These are phyloP conservation scores for Xerocomellus chrysenteron DNA, from an alignment of 768 basidiomycete species.

Conservation along the genomic window DNA sequence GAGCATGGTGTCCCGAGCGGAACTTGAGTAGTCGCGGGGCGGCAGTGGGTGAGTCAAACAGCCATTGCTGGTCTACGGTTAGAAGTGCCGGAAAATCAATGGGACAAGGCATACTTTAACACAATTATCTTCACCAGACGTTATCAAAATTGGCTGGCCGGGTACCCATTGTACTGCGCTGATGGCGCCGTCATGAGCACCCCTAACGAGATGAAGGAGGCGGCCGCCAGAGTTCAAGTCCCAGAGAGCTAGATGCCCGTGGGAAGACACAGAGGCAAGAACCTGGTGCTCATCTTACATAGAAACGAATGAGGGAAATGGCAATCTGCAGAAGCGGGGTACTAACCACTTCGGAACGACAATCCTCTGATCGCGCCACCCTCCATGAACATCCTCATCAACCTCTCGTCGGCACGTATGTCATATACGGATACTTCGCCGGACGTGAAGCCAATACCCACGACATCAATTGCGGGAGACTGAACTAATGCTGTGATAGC, in stretches of 20 bases:
- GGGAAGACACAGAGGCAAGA: slow-evolving; percentile 82
- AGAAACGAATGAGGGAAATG: slow-evolving; percentile 1
- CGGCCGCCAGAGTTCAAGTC: slow-evolving; percentile 83
- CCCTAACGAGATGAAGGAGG: slow-evolving; percentile 79
- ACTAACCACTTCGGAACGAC: slow-evolving; percentile 82
- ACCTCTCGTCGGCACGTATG: slow-evolving; percentile 82
- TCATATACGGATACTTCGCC: slow-evolving; percentile 91
- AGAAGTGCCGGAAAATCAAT: neutral
- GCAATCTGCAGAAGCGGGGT: slow-evolving; percentile 8
- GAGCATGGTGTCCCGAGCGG: slow-evolving; percentile 87
- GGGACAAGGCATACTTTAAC: slow-evolving; percentile 64
- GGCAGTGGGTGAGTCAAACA: slow-evolving; percentile 88
- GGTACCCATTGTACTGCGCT: slow-evolving; percentile 88
- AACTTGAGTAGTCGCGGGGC: slow-evolving; percentile 88
- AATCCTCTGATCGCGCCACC: slow-evolving; percentile 75
- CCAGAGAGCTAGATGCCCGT: slow-evolving; percentile 91
- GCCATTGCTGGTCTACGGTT: slow-evolving; percentile 77
- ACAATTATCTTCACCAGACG: slow-evolving; percentile 91
- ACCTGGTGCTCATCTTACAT: slow-evolving; percentile 79
- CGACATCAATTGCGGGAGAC: slow-evolving; percentile 93
- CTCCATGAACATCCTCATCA: slow-evolving; percentile 90
- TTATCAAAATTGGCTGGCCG: slow-evolving; percentile 88
- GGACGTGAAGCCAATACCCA: slow-evolving; percentile 88
- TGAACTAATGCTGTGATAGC: slow-evolving; percentile 81
- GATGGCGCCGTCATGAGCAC: slow-evolving; percentile 86